Evolutionary conservation across 2,329 filamentous ascomycete species (phyloP), one percentile per base, ranked within the genome.

Genomic region (Ambrosiella xylebori): DNA sequence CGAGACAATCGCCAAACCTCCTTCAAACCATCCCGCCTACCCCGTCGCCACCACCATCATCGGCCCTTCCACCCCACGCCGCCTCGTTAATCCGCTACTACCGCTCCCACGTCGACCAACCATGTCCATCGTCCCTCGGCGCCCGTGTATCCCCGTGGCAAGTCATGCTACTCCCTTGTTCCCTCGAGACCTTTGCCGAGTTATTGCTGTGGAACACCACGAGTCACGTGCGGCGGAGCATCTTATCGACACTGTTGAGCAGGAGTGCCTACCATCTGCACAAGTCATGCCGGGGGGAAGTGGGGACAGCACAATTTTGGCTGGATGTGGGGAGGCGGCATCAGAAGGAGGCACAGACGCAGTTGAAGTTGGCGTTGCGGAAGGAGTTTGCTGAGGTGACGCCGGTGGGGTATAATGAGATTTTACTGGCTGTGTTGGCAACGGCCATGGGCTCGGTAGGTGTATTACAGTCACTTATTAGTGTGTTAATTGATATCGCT

Each of bases 121-220:
- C 61, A 5, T 54, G 64, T n/a, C 65, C 64, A 52, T 66, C 63
- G 7, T 67, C 65, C 8, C 59, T 67, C 54, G 41, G 66, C 56
- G 65, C 68, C 19, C 66, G 67, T 1, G 72, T 71, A 57, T 73
- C 71, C 0, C 73, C 72, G 0, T 74, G 72, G 72, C 68, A 73
- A 51, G 63, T 73, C 0, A 66, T 74, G 0, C 69, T 74, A 15
- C 63, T 74, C 0, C 71, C 73, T 0, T 69, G 71, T 49, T 68
- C 68, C 0, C 70, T 73, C 1, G 67, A 70, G 38, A 71, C 69
- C 0, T 66, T 74, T 50, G 73, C 72, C 1, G 70, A 71, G 47
- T 59, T 74, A 0, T 69, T 70, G 0, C 63, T 75, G 0, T 72
- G 70, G 47, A 72, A 73, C 12, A 61, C 63, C 1, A 63, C 71